phyloP scores from a whole-genome alignment of 768 basidiomycete species.

The Rhodotorula diobovata region DNA sequence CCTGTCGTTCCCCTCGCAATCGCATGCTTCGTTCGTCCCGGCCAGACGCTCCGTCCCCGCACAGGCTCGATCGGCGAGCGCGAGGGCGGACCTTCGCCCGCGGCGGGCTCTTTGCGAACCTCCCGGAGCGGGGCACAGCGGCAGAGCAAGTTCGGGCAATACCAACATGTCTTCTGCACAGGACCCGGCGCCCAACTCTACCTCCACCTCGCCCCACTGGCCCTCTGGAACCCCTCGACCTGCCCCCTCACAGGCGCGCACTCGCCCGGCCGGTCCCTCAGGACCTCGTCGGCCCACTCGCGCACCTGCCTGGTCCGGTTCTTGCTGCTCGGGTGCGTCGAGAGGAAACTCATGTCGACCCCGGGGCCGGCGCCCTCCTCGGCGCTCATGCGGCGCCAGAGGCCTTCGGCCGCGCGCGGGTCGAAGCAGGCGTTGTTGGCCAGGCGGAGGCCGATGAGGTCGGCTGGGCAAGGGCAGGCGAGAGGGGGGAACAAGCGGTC shows the following conservation, averaged over 20 bases:
- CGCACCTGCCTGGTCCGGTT: slow-evolving; percentile 58
- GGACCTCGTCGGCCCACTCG: slow-evolving; percentile 38
- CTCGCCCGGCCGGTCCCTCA: slow-evolving; percentile 15
- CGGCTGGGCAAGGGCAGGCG: slow-evolving; percentile 52
- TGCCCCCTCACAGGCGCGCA: slow-evolving; percentile 15
- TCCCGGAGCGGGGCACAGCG: too few species aligned
- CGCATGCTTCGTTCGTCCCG: too few species aligned
- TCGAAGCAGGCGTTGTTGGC: slow-evolving; percentile 83
- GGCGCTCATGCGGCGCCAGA: slow-evolving; percentile 65
- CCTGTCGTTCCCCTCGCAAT: too few species aligned
- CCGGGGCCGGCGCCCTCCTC: slow-evolving; percentile 54
- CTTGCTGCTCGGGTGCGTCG: slow-evolving; percentile 73
- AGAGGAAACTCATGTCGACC: slow-evolving; percentile 57
- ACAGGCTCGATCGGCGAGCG: too few species aligned
- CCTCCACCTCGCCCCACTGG: background rate
- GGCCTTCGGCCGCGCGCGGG: slow-evolving; percentile 69
- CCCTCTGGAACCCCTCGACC: slow-evolving; percentile 8
- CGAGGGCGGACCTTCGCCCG: too few species aligned
- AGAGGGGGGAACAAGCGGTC: background rate
- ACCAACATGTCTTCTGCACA: too few species aligned
- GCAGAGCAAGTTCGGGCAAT: too few species aligned
- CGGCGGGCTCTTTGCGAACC: too few species aligned
- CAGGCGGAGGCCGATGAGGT: slow-evolving; percentile 74
- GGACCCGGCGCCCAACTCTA: too few species aligned
- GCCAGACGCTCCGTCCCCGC: too few species aligned